Evolutionary conservation across 1,139 yeast genomes (phyloP).

Genomic region (Pichia cactophila): DNA sequence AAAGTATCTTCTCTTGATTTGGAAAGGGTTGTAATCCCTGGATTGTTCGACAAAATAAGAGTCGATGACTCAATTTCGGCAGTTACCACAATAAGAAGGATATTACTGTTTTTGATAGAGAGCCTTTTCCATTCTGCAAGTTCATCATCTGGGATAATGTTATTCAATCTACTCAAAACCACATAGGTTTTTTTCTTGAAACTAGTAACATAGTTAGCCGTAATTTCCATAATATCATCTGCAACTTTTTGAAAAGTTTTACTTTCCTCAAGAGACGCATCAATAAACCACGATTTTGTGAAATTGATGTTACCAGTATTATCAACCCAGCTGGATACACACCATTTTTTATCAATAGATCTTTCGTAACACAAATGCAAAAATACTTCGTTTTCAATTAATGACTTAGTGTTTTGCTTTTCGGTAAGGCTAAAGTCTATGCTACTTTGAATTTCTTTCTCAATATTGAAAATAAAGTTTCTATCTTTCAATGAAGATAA

Average conservation of each 20-base stretch:
- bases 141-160: conserved; percentile 73
- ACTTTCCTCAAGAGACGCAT: conserved; percentile 23
- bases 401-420: conserved; percentile 28
- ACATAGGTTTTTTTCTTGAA: conserved; percentile 49
- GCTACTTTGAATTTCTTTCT: conserved; percentile 39
- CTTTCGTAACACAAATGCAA: conserved; percentile 82
- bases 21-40: conserved; percentile 10
- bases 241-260: conserved; percentile 43
- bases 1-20: conserved; percentile 13
- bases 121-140: conserved; percentile 68
- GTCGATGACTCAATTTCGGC: conserved; percentile 64
- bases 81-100: conserved; percentile 66
- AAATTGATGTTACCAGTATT: conserved; percentile 62
- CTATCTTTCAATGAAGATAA: conserved; percentile 20
- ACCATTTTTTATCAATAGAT: conserved; percentile 76
- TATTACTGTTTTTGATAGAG: conserved; percentile 51
- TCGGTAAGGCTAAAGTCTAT: conserved; percentile 47
- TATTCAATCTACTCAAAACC: conserved; percentile 61
- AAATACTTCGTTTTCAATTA: conserved; percentile 60
- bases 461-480: conserved; percentile 35
- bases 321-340: conserved; percentile 85
- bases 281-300: conserved; percentile 61
- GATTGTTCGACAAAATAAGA: conserved; percentile 34
- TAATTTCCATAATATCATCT: conserved; percentile 51
- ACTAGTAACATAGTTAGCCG: conserved; percentile 33